phyloP scores from a whole-genome alignment of 2,329 filamentous ascomycete species.

The Chaetomium strumarium region DNA sequence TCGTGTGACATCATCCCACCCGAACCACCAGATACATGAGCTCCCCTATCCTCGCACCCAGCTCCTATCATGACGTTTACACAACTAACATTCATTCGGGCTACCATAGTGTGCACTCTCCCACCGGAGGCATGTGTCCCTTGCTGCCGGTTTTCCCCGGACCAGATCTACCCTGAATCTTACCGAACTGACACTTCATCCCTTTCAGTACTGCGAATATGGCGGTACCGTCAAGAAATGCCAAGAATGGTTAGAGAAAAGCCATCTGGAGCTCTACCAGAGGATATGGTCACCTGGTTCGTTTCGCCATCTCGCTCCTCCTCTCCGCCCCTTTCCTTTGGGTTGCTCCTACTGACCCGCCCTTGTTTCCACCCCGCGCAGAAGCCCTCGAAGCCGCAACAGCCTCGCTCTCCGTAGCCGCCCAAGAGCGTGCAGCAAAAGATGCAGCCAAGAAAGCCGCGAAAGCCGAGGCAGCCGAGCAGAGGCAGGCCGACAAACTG shows the following conservation, averaged over 20 bases:
- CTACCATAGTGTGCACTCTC: constrained; percentile 53
- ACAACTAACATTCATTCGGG: constrained; percentile 15
- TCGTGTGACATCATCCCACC: constrained; percentile 18
- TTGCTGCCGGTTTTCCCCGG: neutral
- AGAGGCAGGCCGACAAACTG: constrained; percentile 75
- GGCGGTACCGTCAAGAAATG: constrained; percentile 95
- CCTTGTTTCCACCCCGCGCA: constrained; percentile 28
- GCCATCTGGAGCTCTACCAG: constrained; percentile 67
- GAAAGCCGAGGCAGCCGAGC: constrained; percentile 83
- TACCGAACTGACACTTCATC: neutral
- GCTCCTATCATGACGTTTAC: neutral
- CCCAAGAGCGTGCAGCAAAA: constrained; percentile 90
- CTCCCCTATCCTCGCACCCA: neutral
- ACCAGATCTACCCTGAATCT: neutral
- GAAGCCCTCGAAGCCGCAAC: constrained; percentile 81
- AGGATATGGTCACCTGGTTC: constrained; percentile 81
- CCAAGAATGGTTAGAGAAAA: constrained; percentile 84
- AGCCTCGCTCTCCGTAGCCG: constrained; percentile 78
- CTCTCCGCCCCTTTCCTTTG: neutral
- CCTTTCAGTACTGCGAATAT: constrained; percentile 93
- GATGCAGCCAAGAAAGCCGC: constrained; percentile 96
- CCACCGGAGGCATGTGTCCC: constrained; percentile 53
- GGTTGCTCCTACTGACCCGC: constrained; percentile 1
- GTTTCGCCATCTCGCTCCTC: constrained; percentile 19
- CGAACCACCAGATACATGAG: neutral